Evolutionary conservation across 768 basidiomycete species (phyloP).

Genomic region (Kwoniella sp.): DNA sequence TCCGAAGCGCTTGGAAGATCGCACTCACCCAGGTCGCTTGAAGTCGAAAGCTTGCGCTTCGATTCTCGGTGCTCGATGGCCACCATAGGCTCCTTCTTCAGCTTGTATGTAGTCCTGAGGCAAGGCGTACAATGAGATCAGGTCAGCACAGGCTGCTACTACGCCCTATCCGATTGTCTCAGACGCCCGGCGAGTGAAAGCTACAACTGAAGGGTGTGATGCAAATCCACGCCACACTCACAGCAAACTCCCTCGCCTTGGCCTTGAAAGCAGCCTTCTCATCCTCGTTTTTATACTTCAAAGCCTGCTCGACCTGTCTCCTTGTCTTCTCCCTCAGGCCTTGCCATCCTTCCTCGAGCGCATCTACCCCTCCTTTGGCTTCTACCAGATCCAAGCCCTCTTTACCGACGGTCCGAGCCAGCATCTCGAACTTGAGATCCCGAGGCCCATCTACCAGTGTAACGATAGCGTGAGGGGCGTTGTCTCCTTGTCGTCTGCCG

Average conservation of each 20-base stretch:
- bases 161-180: no score
- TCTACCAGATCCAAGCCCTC: constrained; percentile 59
- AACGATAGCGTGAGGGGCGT: constrained; percentile 86
- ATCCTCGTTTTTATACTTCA: constrained; percentile 42
- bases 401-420: constrained; percentile 82
- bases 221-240: constrained; percentile 30
- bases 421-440: constrained; percentile 85
- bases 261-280: constrained; percentile 37
- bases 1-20: background rate
- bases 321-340: constrained; percentile 42
- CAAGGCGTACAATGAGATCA: background rate
- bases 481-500: constrained; percentile 87
- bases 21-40: constrained; percentile 9
- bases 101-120: constrained; percentile 24
- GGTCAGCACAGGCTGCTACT: constrained; percentile 2
- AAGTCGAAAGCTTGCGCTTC: background rate
- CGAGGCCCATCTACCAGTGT: constrained; percentile 93
- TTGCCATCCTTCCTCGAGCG: constrained; percentile 20
- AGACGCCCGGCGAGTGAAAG: no score
- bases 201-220: no score
- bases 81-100: constrained; percentile 25
- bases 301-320: constrained; percentile 38
- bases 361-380: constrained; percentile 4
- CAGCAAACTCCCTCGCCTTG: constrained; percentile 48
- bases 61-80: constrained; percentile 7